Conservation (phyloP, 768 basidiomycete genomes). For the Phaeotremella fagi region DNA sequence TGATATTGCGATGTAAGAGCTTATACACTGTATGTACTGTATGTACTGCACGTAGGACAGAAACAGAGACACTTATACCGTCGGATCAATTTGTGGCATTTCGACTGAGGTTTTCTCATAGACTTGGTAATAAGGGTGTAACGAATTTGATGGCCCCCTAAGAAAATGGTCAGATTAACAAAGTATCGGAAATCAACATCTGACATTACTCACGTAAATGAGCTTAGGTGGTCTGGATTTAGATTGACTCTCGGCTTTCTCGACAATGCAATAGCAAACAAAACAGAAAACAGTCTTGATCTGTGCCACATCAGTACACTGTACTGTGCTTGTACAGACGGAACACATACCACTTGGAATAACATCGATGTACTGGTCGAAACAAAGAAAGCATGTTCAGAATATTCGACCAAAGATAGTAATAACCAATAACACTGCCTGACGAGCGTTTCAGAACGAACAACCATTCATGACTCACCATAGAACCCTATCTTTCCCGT, state of each 20-base stretch:
- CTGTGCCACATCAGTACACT: constrained; percentile 6
- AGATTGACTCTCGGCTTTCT: constrained; percentile 3
- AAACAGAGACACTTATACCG: too few species aligned
- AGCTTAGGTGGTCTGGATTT: constrained; percentile 12
- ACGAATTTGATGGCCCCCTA: constrained; percentile 29
- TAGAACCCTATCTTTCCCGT: constrained; percentile 9
- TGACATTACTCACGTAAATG: constrained; percentile 15
- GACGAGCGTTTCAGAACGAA: not conserved
- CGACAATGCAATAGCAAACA: constrained; percentile 15
- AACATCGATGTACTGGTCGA: too few species aligned
- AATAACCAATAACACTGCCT: constrained; percentile 30
- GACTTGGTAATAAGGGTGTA: constrained; percentile 19
- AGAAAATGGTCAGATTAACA: too few species aligned
- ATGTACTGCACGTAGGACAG: too few species aligned
- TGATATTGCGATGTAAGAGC: too few species aligned
- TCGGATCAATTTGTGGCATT: too few species aligned
- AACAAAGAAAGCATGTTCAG: too few species aligned
- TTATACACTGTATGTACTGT: too few species aligned
- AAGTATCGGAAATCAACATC: too few species aligned
- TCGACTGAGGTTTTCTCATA: too few species aligned
- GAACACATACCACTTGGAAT: too few species aligned
- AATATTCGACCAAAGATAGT: constrained; percentile 27
- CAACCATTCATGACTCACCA: constrained; percentile 13
- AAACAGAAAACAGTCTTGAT: constrained; percentile 27
- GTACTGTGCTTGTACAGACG: too few species aligned